Base-by-base conservation (phyloP, 495 filamentous ascomycete species). In the Pyrenula aspistea region DNA sequence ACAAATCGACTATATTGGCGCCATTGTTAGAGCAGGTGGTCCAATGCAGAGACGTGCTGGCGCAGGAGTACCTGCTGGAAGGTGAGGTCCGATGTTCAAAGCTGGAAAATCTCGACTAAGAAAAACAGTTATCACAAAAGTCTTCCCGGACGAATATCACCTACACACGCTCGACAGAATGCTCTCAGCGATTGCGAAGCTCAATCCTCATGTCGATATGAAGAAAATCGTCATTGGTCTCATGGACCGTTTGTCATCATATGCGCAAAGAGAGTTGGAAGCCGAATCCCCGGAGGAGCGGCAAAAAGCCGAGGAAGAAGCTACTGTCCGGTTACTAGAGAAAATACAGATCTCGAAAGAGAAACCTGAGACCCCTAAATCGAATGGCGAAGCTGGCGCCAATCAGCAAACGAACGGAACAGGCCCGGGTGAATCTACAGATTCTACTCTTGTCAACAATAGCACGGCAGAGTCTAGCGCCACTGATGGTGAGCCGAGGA, bases 121-220 rank as follows among this genome's bases (percentile, higher is more conserved):
- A 22, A 21, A 49, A 11, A 61, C 56, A 87, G 94, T 98, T 58
- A 92, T 98, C 60, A 98, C 94, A 1, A 94, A 98, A 71, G 93
- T 98, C 50, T 98, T 98, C 72, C 94, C 93, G 1, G 93, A 98
- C 72, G 93, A 98, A 68, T 98, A 89, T 66, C 93, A 98, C 67
- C 81, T 98, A 12, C 91, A 97, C 65, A 97, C 93, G 0, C 79
- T 98, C 12, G 94, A 98, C 65, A 86, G 95, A 64, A 84, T 98
- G 61, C 80, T 98, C 24, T 91, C 85, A 23, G 92, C 91, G 2
- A 94, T 94, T 25, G 87, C 92, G 22, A 76, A 91, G 57, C 78
- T 98, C 50, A 95, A 97, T 61, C 93, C 90, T 1, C 86, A 95
- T 68, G 93, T 98, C 59, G 95, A 98, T 62, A 79, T 97, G 66